These are phyloP conservation scores for Huiozyma sinensis DNA, from an alignment of 805 yeast species.

Conservation along the genomic window DNA sequence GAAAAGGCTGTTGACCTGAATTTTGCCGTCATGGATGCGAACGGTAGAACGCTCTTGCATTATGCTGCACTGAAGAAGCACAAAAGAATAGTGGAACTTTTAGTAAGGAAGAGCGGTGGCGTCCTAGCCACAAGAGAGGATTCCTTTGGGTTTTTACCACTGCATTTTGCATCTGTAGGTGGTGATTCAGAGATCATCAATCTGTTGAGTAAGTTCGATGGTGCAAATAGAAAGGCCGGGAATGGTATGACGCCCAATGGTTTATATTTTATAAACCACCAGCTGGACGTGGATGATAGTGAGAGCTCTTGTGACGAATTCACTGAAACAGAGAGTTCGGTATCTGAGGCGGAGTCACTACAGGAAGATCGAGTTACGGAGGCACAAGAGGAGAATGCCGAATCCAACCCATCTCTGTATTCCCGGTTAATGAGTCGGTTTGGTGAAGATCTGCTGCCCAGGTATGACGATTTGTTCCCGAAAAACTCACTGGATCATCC, in stretches of 20 bases:
- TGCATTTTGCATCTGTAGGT: conserved; percentile 72
- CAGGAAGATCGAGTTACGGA: not conserved
- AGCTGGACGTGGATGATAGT: not conserved
- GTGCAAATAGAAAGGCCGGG: conserved; percentile 31
- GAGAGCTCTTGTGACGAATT: not conserved
- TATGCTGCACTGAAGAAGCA: conserved; percentile 76
- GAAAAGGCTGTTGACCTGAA: conserved; percentile 62
- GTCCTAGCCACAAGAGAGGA: conserved; percentile 67
- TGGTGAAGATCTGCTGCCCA: conserved; percentile 44
- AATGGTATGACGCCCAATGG: conserved; percentile 37
- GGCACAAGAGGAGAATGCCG: not conserved
- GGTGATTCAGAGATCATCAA: conserved; percentile 63
- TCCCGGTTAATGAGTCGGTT: conserved; percentile 30
- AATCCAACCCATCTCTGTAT: conserved; percentile 22
- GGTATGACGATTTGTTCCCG: conserved; percentile 70
- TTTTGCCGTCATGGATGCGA: conserved; percentile 67
- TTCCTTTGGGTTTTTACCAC: conserved; percentile 71
- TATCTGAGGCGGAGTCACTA: not conserved
- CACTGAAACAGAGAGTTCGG: not conserved
- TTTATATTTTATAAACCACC: conserved; percentile 16
- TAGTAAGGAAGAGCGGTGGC: conserved; percentile 42
- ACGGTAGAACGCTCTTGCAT: conserved; percentile 88
- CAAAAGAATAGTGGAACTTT: conserved; percentile 45
- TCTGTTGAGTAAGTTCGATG: conserved; percentile 40
- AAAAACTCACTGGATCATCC: conserved; percentile 2